phyloP scores from a whole-genome alignment of 163 green algal genomes.

The Volvox carteri region DNA sequence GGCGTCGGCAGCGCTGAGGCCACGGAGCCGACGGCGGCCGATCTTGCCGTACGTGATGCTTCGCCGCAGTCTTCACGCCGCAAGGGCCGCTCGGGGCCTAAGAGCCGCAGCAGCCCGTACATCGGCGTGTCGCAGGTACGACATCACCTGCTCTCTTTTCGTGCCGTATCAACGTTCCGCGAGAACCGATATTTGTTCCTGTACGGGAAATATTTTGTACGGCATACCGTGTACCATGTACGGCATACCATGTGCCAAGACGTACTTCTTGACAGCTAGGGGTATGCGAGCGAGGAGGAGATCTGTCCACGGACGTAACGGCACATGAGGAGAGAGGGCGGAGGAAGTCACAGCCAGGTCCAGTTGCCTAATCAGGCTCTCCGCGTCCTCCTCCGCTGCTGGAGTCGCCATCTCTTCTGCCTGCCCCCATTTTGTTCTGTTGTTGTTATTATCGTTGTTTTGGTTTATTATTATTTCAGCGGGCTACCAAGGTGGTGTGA shows the following conservation, averaged over 20 bases:
- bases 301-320: not conserved
- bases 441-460: too few relatives aligned
- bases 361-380: too few relatives aligned
- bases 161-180: not conserved
- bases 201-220: not conserved
- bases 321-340: too few relatives aligned
- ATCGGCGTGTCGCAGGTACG: constrained; percentile 51
- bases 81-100: constrained; percentile 41
- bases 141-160: not conserved
- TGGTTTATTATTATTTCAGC: too few relatives aligned
- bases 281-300: not conserved
- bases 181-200: not conserved
- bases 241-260: not conserved
- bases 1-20: too few relatives aligned
- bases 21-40: not conserved
- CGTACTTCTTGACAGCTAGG: not conserved
- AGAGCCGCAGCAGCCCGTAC: constrained; percentile 45
- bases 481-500: too few relatives aligned
- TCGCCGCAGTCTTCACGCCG: not conserved
- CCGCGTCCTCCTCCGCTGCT: too few relatives aligned
- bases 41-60: not conserved
- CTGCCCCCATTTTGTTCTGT: too few relatives aligned
- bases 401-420: too few relatives aligned
- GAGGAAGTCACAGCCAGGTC: too few relatives aligned
- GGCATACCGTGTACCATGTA: not conserved